A percentile compares a stretch with the other conserved stretches of the same genome.
phyloP scores from a whole-genome alignment of 768 basidiomycete genomes.

The Psilocybe cubensis region DNA sequence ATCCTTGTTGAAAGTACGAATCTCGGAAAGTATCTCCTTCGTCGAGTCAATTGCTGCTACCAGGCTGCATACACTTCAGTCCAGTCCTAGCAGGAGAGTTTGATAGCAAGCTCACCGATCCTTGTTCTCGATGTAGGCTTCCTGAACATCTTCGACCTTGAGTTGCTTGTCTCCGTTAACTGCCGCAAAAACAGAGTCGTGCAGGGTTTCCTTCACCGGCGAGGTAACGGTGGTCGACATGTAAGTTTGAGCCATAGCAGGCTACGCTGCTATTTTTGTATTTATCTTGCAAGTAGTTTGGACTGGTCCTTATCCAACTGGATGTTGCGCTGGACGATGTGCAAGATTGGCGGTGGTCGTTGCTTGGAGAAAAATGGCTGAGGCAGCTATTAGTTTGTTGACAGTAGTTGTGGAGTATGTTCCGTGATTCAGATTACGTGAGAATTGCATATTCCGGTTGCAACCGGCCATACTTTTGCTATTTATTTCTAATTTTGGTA shows the following conservation, averaged over 20 bases:
- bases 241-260: slow-evolving; percentile 47
- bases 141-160: slow-evolving; percentile 74
- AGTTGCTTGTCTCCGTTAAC: slow-evolving; percentile 45
- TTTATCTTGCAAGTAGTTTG: slow-evolving; percentile 6
- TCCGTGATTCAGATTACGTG: slow-evolving; percentile 25
- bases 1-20: slow-evolving; percentile 81
- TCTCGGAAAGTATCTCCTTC: slow-evolving; percentile 64
- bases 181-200: slow-evolving; percentile 31
- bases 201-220: slow-evolving; percentile 35
- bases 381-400: slow-evolving; percentile 19
- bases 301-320: slow-evolving; percentile 16
- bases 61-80: slow-evolving; percentile 49
- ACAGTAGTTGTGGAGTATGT: slow-evolving; percentile 10
- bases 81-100: background rate
- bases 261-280: slow-evolving; percentile 14
- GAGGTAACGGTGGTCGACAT: slow-evolving; percentile 38
- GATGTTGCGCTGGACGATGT: slow-evolving; percentile 20
- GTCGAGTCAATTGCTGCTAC: slow-evolving; percentile 79
- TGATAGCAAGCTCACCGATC: slow-evolving; percentile 57
- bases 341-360: slow-evolving; percentile 9
- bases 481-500: slow-evolving; percentile 9
- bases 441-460: slow-evolving; percentile 15
- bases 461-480: slow-evolving; percentile 7
- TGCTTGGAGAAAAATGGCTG: slow-evolving; percentile 12
- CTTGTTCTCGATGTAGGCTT: slow-evolving; percentile 74